Evolutionary conservation across 2,329 filamentous ascomycete species (phyloP).

Genomic region (Hypomyces perniciosus): DNA sequence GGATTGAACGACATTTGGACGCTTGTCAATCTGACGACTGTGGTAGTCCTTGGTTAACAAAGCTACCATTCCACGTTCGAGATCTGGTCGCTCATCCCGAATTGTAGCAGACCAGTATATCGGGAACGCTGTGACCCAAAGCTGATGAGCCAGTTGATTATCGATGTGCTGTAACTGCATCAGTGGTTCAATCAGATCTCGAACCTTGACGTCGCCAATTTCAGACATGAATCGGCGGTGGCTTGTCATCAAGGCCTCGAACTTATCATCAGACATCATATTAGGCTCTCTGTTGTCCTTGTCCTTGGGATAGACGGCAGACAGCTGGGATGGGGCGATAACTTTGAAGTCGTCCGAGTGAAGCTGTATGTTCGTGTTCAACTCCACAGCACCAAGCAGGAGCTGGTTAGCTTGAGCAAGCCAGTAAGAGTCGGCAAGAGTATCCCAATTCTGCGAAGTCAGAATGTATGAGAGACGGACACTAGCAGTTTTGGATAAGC

Average conservation of each 20-base stretch:
- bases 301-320: slow-evolving; percentile 68
- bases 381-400: slow-evolving; percentile 84
- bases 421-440: slow-evolving; percentile 92
- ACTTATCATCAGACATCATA: slow-evolving; percentile 73
- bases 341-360: slow-evolving; percentile 79
- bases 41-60: slow-evolving; percentile 95
- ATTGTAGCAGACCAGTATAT: slow-evolving; percentile 87
- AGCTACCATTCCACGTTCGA: slow-evolving; percentile 86
- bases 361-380: slow-evolving; percentile 70
- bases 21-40: slow-evolving; percentile 84
- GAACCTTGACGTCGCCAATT: slow-evolving; percentile 76
- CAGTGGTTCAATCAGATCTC: slow-evolving; percentile 84
- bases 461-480: slow-evolving; percentile 86
- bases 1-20: slow-evolving; percentile 92
- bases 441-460: slow-evolving; percentile 94
- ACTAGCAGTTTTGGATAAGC: slow-evolving; percentile 85
- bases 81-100: slow-evolving; percentile 80
- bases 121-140: slow-evolving; percentile 89
- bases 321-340: slow-evolving; percentile 66
- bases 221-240: slow-evolving; percentile 82
- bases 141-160: slow-evolving; percentile 70
- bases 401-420: slow-evolving; percentile 90
- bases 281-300: slow-evolving; percentile 60
- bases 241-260: slow-evolving; percentile 69
- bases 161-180: slow-evolving; percentile 90